phyloP scores from a whole-genome alignment of 2,329 filamentous ascomycete species.

The Alternaria infectoria region DNA sequence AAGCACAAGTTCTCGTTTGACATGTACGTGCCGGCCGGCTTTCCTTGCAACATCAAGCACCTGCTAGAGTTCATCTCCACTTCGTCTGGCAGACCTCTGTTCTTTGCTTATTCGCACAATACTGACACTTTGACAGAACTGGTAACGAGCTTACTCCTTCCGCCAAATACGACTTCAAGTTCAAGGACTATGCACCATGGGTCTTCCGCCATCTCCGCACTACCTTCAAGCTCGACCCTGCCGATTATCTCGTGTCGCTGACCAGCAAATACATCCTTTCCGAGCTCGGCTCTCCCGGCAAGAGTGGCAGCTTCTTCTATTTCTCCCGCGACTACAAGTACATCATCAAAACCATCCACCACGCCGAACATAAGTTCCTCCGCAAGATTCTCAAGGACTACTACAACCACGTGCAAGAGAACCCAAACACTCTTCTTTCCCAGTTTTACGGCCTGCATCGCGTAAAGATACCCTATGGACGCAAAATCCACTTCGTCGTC shows the following conservation, averaged over 20 bases:
- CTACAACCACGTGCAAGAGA: slow-evolving; percentile 88
- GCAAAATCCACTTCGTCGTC: slow-evolving; percentile 98
- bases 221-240: slow-evolving; percentile 90
- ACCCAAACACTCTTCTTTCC: slow-evolving; percentile 94
- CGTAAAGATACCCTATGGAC: slow-evolving; percentile 96
- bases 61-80: slow-evolving; percentile 19
- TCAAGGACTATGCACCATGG: slow-evolving; percentile 99
- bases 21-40: slow-evolving; percentile 68
- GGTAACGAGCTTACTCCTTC: slow-evolving; percentile 97
- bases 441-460: slow-evolving; percentile 98
- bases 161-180: slow-evolving; percentile 99
- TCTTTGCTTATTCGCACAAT: not conserved
- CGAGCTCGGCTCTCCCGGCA: slow-evolving; percentile 93
- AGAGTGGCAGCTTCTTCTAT: slow-evolving; percentile 99
- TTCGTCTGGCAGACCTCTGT: slow-evolving; percentile 16
- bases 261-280: slow-evolving; percentile 99
- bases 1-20: slow-evolving; percentile 99
- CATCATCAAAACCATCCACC: slow-evolving; percentile 99
- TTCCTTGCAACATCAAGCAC: slow-evolving; percentile 22
- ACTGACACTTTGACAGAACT: slow-evolving; percentile 64
- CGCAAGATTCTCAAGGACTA: slow-evolving; percentile 88
- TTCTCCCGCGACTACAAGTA: slow-evolving; percentile 99
- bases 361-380: slow-evolving; percentile 88
- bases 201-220: slow-evolving; percentile 91
- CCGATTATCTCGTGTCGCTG: slow-evolving; percentile 96